A percentile compares a stretch with the other conserved stretches of the same genome.
Evolutionary conservation across 2,329 filamentous ascomycete species (phyloP).

Genomic region (Colletotrichum lupini): DNA sequence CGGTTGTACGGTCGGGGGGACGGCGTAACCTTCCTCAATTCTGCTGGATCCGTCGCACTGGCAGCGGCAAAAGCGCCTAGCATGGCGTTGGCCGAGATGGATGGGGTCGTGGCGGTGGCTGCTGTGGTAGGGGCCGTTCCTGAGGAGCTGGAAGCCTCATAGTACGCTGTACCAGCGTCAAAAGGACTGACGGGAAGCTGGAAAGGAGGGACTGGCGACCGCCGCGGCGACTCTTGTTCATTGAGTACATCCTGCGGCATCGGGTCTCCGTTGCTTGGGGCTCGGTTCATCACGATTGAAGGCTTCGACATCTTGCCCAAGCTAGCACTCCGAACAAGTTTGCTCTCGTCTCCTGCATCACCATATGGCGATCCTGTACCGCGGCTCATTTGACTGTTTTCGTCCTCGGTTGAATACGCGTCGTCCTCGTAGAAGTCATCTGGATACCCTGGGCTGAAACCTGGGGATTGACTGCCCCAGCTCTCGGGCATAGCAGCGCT

Average conservation of each 20-base stretch:
- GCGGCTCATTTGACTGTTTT: slow-evolving; percentile 25
- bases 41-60: slow-evolving; percentile 55
- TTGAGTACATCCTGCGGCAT: slow-evolving; percentile 20
- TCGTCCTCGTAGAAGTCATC: slow-evolving; percentile 63
- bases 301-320: slow-evolving; percentile 70
- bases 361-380: slow-evolving; percentile 50
- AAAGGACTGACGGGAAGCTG: slow-evolving; percentile 50
- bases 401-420: slow-evolving; percentile 53
- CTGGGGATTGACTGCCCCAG: slow-evolving; percentile 66
- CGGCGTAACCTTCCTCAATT: slow-evolving; percentile 40
- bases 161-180: slow-evolving; percentile 56
- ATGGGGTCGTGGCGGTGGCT: slow-evolving; percentile 38
- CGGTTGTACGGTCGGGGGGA: slow-evolving; percentile 52
- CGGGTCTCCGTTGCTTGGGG: slow-evolving; percentile 34
- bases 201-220: slow-evolving; percentile 51
- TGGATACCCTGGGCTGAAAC: slow-evolving; percentile 56
- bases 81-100: slow-evolving; percentile 57
- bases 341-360: slow-evolving; percentile 65
- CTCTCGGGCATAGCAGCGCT: slow-evolving; percentile 78
- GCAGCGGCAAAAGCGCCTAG: slow-evolving; percentile 63
- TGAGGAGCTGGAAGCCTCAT: slow-evolving; percentile 59
- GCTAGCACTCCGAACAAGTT: slow-evolving; percentile 70
- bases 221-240: slow-evolving; percentile 44
- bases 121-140: slow-evolving; percentile 50
- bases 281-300: slow-evolving; percentile 60